Evolutionary conservation across 2,329 filamentous ascomycete species (phyloP).

Genomic region (Aspergillus arachidicola): DNA sequence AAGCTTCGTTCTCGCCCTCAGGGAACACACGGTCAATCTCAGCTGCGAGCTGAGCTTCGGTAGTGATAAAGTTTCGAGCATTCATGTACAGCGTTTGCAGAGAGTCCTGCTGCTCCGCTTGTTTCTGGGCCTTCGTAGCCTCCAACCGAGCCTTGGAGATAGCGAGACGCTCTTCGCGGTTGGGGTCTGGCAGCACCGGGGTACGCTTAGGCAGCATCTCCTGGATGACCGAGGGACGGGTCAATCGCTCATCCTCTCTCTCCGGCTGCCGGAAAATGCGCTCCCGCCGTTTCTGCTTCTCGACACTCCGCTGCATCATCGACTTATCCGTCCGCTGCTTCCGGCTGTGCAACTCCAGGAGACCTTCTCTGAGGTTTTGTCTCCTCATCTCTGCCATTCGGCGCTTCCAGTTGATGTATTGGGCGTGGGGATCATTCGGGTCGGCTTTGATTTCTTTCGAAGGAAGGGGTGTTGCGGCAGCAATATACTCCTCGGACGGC

Average conservation of each 20-base stretch:
- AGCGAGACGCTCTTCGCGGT: conserved; percentile 59
- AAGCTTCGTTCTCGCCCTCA: conserved; percentile 53
- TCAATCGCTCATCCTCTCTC: conserved; percentile 75
- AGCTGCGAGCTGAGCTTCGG: conserved; percentile 72
- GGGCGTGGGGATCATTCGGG: conserved; percentile 46
- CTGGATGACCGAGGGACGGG: conserved; percentile 65
- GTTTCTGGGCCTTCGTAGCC: conserved; percentile 54
- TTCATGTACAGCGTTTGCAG: conserved; percentile 89
- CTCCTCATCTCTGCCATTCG: conserved; percentile 73
- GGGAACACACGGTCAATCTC: conserved; percentile 78
- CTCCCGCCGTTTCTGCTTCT: conserved; percentile 55
- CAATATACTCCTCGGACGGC: conserved; percentile 62
- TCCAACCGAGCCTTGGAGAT: conserved; percentile 42
- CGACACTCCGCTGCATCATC: conserved; percentile 46
- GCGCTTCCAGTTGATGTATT: conserved; percentile 66
- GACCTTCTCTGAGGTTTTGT: conserved; percentile 69
- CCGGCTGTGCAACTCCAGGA: conserved; percentile 69
- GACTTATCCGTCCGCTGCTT: conserved; percentile 52
- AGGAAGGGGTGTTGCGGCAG: conserved; percentile 60
- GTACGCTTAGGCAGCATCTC: conserved; percentile 54
- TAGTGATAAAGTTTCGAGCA: conserved; percentile 82
- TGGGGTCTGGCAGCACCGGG: conserved; percentile 62
- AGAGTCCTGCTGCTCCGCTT: conserved; percentile 65
- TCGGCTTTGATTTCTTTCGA: conserved; percentile 34
- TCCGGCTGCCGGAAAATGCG: conserved; percentile 64